Evolutionary conservation across 345 rosid genomes (phyloP), one percentile per base, ranked within the genome.

Genomic region (Cardamine occulta): DNA sequence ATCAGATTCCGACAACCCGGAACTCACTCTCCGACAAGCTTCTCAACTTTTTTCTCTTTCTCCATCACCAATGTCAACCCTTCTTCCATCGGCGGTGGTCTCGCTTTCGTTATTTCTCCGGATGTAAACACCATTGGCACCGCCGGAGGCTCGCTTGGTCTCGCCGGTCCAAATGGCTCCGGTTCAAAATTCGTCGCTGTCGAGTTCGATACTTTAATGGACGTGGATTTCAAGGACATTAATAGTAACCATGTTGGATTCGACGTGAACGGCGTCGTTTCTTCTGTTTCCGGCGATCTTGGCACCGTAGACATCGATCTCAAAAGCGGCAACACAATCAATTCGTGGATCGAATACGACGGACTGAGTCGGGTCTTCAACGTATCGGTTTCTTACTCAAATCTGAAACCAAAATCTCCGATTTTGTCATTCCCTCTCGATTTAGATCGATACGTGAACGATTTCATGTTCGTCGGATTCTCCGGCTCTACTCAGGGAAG

Each of bases 401-500:
- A 90, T 80, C 72, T 85, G 47, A 90, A 89, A 80, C 97, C 98
- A 0, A 85, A 81, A 68, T 75, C 80, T 29, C 90, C 98, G 31
- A n/a, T 88, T 69, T 29, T 93, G 65, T 79, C 89, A 0, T 45
- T 85, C 72, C 79, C 47, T 71, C 84, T 91, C 66, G 97, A 91
- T 83, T 82, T 91, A 1, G 84, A 86, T 73, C 90, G 81, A 59
- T 90, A 93, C 76, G 87, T 93, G 26, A 81, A 81, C 70, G 97
- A 93, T 45, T 86, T 90, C 70, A 90, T 93, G 98, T 93, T 81
- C 66, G 93, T 93, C 4, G 98, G 98, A 11, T 93, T 93, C 79
- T 82, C 96, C 34, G 98, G 91, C 14, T 93, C 98, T 2, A 93
- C 97, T 17, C 95, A 93, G 71, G 97, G 98, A 15, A 93, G 98